These are phyloP conservation scores for Sarocladium kiliense DNA, from an alignment of 2,329 filamentous ascomycete genomes.

Conservation along the genomic window DNA sequence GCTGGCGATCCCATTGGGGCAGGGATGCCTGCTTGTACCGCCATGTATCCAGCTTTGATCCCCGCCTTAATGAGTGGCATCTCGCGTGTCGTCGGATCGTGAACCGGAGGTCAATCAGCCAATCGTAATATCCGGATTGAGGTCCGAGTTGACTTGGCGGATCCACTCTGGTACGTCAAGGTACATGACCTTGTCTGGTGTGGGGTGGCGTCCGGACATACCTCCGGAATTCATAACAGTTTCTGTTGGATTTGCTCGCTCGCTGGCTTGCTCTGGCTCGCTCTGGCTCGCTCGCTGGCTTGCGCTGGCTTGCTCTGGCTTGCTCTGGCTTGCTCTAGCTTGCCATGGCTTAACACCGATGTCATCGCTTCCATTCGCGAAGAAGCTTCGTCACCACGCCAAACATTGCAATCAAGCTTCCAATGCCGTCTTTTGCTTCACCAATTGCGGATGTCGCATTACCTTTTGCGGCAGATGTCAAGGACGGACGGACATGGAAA, in stretches of 20 bases:
- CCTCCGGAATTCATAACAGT: background rate
- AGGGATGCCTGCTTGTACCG: background rate
- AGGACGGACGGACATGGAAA: no score
- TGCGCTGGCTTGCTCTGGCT: background rate
- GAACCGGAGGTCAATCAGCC: background rate
- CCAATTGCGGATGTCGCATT: background rate
- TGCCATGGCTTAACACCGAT: no score
- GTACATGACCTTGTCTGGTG: background rate
- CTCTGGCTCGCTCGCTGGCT: background rate
- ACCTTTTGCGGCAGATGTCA: background rate
- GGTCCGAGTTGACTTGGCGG: background rate
- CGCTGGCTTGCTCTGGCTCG: background rate
- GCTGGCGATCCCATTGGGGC: background rate
- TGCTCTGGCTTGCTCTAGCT: no score
- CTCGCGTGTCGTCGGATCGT: background rate
- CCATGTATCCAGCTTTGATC: background rate
- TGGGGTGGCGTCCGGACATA: constrained; percentile 6
- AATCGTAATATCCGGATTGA: background rate
- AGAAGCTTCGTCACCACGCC: no score
- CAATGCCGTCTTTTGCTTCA: background rate
- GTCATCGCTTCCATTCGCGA: no score
- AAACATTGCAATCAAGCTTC: no score
- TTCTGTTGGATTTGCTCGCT: background rate
- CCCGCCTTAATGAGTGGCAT: background rate
- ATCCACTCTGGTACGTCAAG: background rate